Percentiles rank a stretch among this genome's conserved stretches.
These are phyloP conservation scores for Aspergillus sp. DNA, from an alignment of 2,329 filamentous ascomycete genomes.

Conservation along the genomic window DNA sequence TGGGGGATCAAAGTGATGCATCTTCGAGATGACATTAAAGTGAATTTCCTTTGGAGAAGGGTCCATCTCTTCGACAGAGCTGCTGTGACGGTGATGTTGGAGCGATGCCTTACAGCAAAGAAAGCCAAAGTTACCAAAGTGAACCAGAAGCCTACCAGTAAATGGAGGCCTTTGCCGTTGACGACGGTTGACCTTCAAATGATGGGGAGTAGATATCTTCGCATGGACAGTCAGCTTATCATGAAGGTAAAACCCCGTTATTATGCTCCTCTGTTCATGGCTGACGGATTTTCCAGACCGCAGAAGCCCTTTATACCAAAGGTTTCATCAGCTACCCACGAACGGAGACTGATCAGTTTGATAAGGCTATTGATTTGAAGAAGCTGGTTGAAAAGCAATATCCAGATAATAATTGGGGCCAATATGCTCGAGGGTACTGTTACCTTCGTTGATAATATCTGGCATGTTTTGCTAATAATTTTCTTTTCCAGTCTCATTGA, in stretches of 20 bases:
- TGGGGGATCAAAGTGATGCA: conserved; percentile 89
- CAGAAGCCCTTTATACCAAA: conserved; percentile 84
- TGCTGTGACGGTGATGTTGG: conserved; percentile 74
- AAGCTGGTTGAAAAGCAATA: conserved; percentile 79
- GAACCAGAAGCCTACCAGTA: conserved; percentile 84
- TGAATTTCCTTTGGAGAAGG: conserved; percentile 79
- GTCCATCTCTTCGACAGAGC: conserved; percentile 84
- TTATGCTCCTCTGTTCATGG: not conserved
- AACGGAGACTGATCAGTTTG: conserved; percentile 95
- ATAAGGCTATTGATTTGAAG: conserved; percentile 79
- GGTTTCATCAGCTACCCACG: conserved; percentile 97
- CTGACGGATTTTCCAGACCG: conserved; percentile 40
- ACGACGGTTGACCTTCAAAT: conserved; percentile 97
- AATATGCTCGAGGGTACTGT: conserved; percentile 63
- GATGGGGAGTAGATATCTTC: conserved; percentile 80
- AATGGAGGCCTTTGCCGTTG: conserved; percentile 87
- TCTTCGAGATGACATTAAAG: conserved; percentile 69
- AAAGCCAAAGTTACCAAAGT: conserved; percentile 78
- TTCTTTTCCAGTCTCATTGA: conserved; percentile 53
- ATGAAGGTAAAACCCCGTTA: conserved; percentile 58
- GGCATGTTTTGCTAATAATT: conserved; percentile 1
- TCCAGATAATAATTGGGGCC: conserved; percentile 70
- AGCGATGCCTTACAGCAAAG: conserved; percentile 73
- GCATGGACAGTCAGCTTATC: conserved; percentile 85
- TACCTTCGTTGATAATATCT: too few relatives aligned